Evolutionary conservation across 2,329 filamentous ascomycete genomes (phyloP).

Genomic region (Zymoseptoria pseudotritici): DNA sequence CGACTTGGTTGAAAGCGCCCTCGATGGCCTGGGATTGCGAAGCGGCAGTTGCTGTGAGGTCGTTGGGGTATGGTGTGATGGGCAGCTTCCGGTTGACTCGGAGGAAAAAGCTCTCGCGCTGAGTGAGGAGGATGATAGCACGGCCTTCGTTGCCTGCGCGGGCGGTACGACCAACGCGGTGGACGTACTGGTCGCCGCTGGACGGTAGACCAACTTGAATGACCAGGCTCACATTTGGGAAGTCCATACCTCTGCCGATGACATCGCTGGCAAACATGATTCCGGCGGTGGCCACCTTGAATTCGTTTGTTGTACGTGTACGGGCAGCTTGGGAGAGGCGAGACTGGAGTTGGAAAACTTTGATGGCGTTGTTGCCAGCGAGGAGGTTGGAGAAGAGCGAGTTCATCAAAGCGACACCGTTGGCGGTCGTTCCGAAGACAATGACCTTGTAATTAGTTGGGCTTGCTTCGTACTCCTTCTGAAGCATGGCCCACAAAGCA

Average conservation of each 20-base stretch:
- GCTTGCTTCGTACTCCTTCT: slow-evolving; percentile 34
- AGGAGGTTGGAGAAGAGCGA: slow-evolving; percentile 31
- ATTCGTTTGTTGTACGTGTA: slow-evolving; percentile 38
- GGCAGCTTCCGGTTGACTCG: slow-evolving; percentile 42
- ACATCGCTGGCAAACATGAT: slow-evolving; percentile 44
- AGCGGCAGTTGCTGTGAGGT: slow-evolving; percentile 32
- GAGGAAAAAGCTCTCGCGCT: slow-evolving; percentile 47
- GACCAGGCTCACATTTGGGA: slow-evolving; percentile 46
- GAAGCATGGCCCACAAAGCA: slow-evolving; percentile 39
- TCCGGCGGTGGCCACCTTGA: slow-evolving; percentile 39
- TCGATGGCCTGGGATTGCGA: slow-evolving; percentile 20
- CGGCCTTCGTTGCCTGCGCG: slow-evolving; percentile 62
- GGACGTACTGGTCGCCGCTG: slow-evolving; percentile 43
- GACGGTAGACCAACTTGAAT: slow-evolving; percentile 44
- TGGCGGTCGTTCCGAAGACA: slow-evolving; percentile 42
- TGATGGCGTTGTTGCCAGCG: slow-evolving; percentile 26
- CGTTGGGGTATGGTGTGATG: slow-evolving; percentile 43
- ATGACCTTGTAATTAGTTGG: slow-evolving; percentile 39
- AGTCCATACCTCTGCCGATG: slow-evolving; percentile 47
- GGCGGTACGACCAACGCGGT: slow-evolving; percentile 46
- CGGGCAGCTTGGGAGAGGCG: slow-evolving; percentile 37
- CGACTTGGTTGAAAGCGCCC: slow-evolving; percentile 29
- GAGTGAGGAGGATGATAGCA: slow-evolving; percentile 47
- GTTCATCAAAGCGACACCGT: slow-evolving; percentile 38
- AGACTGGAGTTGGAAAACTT: slow-evolving; percentile 38